Evolutionary conservation across 2,329 filamentous ascomycete species (phyloP), one percentile per base, ranked within the genome.

Genomic region (Spiromastix sp.): DNA sequence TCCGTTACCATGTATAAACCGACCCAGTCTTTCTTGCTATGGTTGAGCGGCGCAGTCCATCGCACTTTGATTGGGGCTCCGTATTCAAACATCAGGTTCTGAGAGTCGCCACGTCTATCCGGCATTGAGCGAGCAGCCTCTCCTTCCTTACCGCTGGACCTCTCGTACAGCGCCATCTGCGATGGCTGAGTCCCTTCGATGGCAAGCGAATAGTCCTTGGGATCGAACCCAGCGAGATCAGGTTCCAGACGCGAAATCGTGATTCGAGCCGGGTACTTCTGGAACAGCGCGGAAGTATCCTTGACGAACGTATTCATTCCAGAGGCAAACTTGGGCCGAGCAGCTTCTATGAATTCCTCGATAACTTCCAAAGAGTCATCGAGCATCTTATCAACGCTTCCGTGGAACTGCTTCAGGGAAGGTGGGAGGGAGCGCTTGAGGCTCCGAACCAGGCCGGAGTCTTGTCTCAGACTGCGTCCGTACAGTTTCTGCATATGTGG

Each of bases 401-500:
- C 79, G 49, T 89, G 83, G 70, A 84, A 84, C 45, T 81, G 79
- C 50, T 83, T 79, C 26, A 98, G 74, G 2, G 85, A 83, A 2
- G 79, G 76, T 3, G 91, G 91, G 16, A 98, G 66, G 8, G 86
- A 85, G 43, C 82, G 78, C 57, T 85, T 85, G 55, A 98, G 73
- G 50, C 85, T 95, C 63, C 87, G 93, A 40, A 87, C 89, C 25
- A 98, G 70, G 32, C 91, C 91, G 8, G 91, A 91, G 56, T 94
- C 85, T 44, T 81, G 69, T 40, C 91, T 80, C 30, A 98, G 67
- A 48, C 78, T 80, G 48, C 79, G 72, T 27, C 91, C 89, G 52
- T 98, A 98, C 12, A 96, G 74, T 68, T 94, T 96, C 57, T 94
- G 84, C 87, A 98, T 96, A 58, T 98, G 91, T 10, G 89, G 91